Evolutionary conservation across 2,329 filamentous ascomycete species (phyloP), one percentile per base, ranked within the genome.

Genomic region (Drechslerella stenobrocha): DNA sequence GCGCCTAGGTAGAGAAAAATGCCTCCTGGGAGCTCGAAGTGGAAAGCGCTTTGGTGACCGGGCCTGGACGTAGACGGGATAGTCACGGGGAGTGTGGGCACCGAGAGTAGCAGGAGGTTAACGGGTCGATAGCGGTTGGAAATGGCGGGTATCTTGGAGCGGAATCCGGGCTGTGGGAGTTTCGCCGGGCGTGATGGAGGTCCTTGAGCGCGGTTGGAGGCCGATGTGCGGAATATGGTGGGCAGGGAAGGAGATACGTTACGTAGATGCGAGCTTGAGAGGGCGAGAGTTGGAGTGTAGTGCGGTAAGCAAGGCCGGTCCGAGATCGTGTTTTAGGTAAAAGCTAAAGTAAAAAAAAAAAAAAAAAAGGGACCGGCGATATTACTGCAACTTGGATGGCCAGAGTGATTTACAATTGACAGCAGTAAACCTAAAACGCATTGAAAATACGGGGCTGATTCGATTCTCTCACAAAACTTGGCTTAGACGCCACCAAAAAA

Each of bases 261-360:
- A 63, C 53, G 60, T 52, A 53, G 59, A 52, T 59, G 58, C 57
- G 52, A 34, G 65, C 51, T 35, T 20, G 34, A n/a, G n/a, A n/a
- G n/a, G n/a, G n/a, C n/a, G 44, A 40, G 22, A 30, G 48, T 23
- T 15, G 26, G 46, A 45, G 13, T 40, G 37, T 22, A 52, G 46
- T 52, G 24, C 45, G 57, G 37, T 48, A 48, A 57, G 52, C 47
- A 34, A 55, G 13, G 45, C 28, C 34, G n/a, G 51, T 34, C 24
- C 37, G 24, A 32, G n/a, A 24, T 34, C 26, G 23, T 34, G 23
- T 26, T 22, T 34, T 34, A 52, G n/a, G n/a, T 26, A 52, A 34
- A 26, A 48, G 45, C 37, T 18, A 42, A 20, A 20, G 15, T 18
- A 7, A 18, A 18, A 42, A 18, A 42, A 42, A 42, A 42, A 42